phyloP scores from a whole-genome alignment of 345 rosid genomes.

The Draba incana region DNA sequence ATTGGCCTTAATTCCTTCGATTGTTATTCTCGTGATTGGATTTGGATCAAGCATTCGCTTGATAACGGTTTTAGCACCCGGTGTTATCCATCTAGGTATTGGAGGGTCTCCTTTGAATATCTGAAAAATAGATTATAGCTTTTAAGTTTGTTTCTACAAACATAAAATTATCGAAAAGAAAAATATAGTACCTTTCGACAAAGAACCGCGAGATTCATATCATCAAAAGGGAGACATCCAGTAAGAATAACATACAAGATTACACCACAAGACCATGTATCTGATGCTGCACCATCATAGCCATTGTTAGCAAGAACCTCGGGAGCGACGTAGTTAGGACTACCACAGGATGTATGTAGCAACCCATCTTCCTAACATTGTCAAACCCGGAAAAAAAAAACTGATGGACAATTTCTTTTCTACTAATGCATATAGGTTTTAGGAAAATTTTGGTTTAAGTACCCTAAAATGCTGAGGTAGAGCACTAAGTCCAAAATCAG shows the following conservation, averaged over 20 bases:
- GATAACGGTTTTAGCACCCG: constrained; percentile 69
- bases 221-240: constrained; percentile 90
- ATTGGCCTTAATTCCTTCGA: constrained; percentile 56
- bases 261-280: constrained; percentile 93
- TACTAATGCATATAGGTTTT: constrained; percentile 37
- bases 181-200: constrained; percentile 63
- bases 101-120: constrained; percentile 77
- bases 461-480: constrained; percentile 86
- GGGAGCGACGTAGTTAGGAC: constrained; percentile 92
- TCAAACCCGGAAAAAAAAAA: neutral
- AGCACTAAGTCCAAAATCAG: constrained; percentile 97
- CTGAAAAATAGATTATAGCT: constrained; percentile 40
- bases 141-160: constrained; percentile 24
- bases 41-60: constrained; percentile 85
- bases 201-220: constrained; percentile 80
- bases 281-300: constrained; percentile 86
- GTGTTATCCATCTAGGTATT: constrained; percentile 82
- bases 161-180: neutral
- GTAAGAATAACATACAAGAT: constrained; percentile 83
- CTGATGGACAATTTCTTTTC: neutral
- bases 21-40: constrained; percentile 64
- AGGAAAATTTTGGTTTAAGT: constrained; percentile 12
- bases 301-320: constrained; percentile 87
- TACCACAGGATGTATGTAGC: constrained; percentile 91
- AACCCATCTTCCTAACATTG: constrained; percentile 69